Base-by-base conservation (phyloP, 495 filamentous ascomycete genomes). In the Extremus antarcticus region DNA sequence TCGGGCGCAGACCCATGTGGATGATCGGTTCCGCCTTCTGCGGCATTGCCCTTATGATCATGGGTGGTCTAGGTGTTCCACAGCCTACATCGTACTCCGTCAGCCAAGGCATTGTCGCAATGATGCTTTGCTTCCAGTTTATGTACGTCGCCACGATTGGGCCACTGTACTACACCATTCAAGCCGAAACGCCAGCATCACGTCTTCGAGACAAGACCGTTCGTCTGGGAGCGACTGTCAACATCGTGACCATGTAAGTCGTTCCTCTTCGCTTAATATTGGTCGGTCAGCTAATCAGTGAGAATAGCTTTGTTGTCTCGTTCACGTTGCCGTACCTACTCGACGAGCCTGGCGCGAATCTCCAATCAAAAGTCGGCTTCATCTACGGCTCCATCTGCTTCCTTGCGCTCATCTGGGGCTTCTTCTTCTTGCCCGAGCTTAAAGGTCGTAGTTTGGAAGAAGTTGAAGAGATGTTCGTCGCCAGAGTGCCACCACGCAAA, bases 161-260 rank as follows among this genome's bases (percentile, higher is more conserved):
- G 21, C 46, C 46, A 9, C 46, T 48, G 21, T 48, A 48, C 46
- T 48, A 48, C 17, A 48, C 46, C 46, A 23, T 48, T 20, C 21
- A 24, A 10, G 20, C 46, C 24, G 46, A 48, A 21, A 48, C 24
- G 13, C 46, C 46, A 9, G 20, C 20, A 4, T 11, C 21, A 48
- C 46, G 24, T 8, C 21, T 48, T 7, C 46, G 46, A 9, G 46
- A 48, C 25, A 48, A 48, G 10, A 24, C 46, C 7, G 46, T 48
- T 3, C 3, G 46, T 3, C 20, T 48, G 9, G 20, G 21, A 48
- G 46, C 46, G 10, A 25, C 24, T 16, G 24, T 25, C 9, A 48
- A 48, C 46, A 25, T 48, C 19, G 24, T 48, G 11, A 48, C 46
- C 20, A 48, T 48, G 46, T 48, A 48, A 25, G 46, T 48, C 46